Base-by-base conservation (phyloP, 768 basidiomycete genomes). In the Lyophyllum atratum region DNA sequence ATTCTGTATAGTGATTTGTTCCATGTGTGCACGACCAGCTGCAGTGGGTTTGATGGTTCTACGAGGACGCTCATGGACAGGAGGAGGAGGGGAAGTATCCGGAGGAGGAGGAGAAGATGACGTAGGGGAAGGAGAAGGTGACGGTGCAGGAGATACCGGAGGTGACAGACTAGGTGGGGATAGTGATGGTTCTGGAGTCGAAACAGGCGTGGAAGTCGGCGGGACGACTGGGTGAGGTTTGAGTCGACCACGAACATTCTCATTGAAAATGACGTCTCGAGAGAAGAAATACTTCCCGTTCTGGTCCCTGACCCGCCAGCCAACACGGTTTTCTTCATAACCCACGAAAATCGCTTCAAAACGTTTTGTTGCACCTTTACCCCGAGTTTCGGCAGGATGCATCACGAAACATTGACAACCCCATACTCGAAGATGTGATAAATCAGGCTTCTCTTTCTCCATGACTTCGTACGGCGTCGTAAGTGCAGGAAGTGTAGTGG, bases 381-480 rank as follows among this genome's bases (percentile, higher is more conserved):
- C 5, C 10, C 63, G 54, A 0, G 61, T 19, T 48, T 73, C 67
- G 1, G 48, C 22, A 17, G 71, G 70, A 3, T 60, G 33, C 14
- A 56, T 47, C 0, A 61, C 58, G 46, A 60, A 72, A 37, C 67
- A 70, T 11, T 59, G 54, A 26, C 68, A 69, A 34, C 71, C 70
- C 63, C 65, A 75, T 4, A 72, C 70, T 1, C 65, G 61, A 6
- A 71, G 60, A 40, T 68, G 62, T 0, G 66, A 65, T 2, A 74
- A 43, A 34, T 73, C 63, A 0, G 70, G 71, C 42, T 71, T 71
- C 3, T 15, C 10, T 3, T 55, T 46, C 19, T 54, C 39, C 33
- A 70, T 46, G 0, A 52, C 28, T 29, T 72, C 64, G 42, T 58
- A 63, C 0, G 67, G 69, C 0, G 66, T 70, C 0, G 49, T 55